A percentile compares a stretch with the other conserved stretches of the same genome.
These are phyloP conservation scores for Dothiorella sarmentorum DNA, from an alignment of 2,329 filamentous ascomycete genomes.

Conservation along the genomic window DNA sequence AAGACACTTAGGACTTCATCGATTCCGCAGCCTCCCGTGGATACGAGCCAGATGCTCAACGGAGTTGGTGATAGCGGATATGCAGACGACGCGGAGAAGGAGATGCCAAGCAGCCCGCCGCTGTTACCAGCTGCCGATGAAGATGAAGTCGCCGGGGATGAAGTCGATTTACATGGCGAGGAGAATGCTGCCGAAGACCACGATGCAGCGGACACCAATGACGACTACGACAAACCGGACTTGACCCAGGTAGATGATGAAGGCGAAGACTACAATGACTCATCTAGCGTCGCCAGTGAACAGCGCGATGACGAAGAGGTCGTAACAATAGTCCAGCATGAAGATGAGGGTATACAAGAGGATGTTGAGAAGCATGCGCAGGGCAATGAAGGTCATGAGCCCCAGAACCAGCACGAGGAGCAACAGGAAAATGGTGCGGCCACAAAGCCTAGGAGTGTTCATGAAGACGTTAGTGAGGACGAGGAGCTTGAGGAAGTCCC, in stretches of 20 bases:
- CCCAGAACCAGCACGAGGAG: neutral
- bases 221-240: slow-evolving; percentile 18
- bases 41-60: slow-evolving; percentile 20
- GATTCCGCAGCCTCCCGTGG: slow-evolving; percentile 28
- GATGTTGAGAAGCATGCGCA: neutral
- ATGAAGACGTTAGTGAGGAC: neutral
- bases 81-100: slow-evolving; percentile 26
- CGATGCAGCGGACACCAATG: neutral
- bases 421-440: neutral
- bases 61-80: slow-evolving; percentile 2
- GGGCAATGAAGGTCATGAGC: neutral
- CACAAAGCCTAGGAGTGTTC: neutral
- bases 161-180: neutral
- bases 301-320: neutral
- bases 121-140: slow-evolving; percentile 26
- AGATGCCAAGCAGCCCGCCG: slow-evolving; percentile 37
- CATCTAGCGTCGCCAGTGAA: neutral
- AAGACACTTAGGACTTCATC: slow-evolving; percentile 21
- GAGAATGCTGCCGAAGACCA: neutral
- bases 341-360: neutral
- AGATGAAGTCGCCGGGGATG: slow-evolving; percentile 24
- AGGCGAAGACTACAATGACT: slow-evolving; percentile 3
- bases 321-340: neutral
- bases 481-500: too few species aligned
- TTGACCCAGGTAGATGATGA: slow-evolving; percentile 4